phyloP scores from a whole-genome alignment of 2,329 filamentous ascomycete species.

The Talaromyces sp. region DNA sequence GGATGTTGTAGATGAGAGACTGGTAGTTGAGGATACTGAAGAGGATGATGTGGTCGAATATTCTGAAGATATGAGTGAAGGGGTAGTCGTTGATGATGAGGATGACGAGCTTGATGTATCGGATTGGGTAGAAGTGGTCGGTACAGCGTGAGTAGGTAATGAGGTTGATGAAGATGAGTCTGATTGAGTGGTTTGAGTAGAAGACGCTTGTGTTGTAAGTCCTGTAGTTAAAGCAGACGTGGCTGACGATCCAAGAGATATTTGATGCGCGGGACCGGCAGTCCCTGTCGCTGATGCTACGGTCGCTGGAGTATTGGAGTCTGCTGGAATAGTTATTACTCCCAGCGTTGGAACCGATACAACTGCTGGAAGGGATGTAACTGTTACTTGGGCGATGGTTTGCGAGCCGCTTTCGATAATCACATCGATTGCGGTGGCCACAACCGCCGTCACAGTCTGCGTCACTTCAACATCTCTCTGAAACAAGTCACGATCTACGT shows the following conservation, averaged over 20 bases:
- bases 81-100: not conserved
- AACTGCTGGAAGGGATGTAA: constrained; percentile 25
- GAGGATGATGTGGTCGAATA: constrained; percentile 8
- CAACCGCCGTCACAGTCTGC: constrained; percentile 20
- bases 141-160: not conserved
- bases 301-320: constrained; percentile 16
- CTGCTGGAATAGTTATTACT: constrained; percentile 24
- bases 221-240: constrained; percentile 6
- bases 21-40: constrained; percentile 4
- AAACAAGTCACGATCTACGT: not conserved
- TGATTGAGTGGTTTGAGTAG: constrained; percentile 5
- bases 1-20: not conserved
- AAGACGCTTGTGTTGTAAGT: not conserved
- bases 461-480: constrained; percentile 13
- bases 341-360: constrained; percentile 25
- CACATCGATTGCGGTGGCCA: constrained; percentile 25
- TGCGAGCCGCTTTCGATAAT: constrained; percentile 24
- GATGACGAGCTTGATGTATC: not conserved
- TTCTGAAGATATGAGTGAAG: constrained; percentile 2
- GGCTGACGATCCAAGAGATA: constrained; percentile 19
- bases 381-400: constrained; percentile 23
- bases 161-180: constrained; percentile 3
- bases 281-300: not conserved
- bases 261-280: constrained; percentile 8
- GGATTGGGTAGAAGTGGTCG: not conserved